Evolutionary conservation across 345 rosid genomes (phyloP), one percentile per base, ranked within the genome.

Genomic region (Eucalyptus pumila): DNA sequence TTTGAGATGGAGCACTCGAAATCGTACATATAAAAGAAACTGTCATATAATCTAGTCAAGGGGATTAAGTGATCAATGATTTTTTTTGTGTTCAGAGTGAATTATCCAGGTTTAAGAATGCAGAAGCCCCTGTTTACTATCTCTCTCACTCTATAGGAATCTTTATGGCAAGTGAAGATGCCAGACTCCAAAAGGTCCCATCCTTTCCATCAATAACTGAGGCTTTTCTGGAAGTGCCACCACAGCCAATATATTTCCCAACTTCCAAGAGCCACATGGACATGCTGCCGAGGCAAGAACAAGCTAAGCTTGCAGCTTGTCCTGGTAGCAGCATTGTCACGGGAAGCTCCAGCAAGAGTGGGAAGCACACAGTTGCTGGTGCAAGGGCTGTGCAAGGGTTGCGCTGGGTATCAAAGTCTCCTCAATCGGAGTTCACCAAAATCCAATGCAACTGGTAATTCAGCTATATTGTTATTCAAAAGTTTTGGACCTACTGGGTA

Each of bases 171-270:
- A 90, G 90, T 51, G 80, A 26, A 85, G 87, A 87, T 88, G 87
- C 91, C 44, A 89, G 26, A 88, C 88, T 9, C 89, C 92, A 16
- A 89, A 90, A 88, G 89, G 90, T 37, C 91, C 80, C 72, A 50
- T 56, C n/a, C 89, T 88, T 76, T 91, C 91, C 92, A 89, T 42
- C 19, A 90, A 90, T 67, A 90, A 91, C 87, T 88, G 91, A 21
- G 91, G 92, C 12, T 88, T 91, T 87, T 62, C 87, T 16, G 91
- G 90, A 5, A 90, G 88, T 34, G 54, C 91, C 11, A 88, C 92
- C 58, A 72, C 91, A 26, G 89, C 88, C 88, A 91, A 91, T 37
- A 88, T 91, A 45, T 91, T 91, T 87, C 24, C 80, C 40, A 67
- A 32, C 40, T 67, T 88, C 90, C 14, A 90, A 91, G 83, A 90